Conservation (phyloP, 2,329 filamentous ascomycete species). For the Claviceps monticola region DNA sequence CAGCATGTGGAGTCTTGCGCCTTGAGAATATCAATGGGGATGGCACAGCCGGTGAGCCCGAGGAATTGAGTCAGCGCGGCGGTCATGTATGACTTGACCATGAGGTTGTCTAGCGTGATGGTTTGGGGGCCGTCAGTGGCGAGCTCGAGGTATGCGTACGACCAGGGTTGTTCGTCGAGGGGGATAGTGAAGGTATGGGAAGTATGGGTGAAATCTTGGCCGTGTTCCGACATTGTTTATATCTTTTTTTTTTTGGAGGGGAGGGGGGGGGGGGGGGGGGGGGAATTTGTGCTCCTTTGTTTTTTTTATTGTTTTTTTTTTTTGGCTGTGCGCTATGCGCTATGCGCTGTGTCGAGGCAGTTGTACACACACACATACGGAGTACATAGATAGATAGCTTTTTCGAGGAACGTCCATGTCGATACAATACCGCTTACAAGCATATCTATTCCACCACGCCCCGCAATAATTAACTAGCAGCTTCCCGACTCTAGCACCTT, state of each 20-base stretch:
- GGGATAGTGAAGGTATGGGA: conserved; percentile 34
- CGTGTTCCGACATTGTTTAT: conserved; percentile 9
- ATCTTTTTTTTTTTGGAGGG: too few species aligned
- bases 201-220: conserved; percentile 29
- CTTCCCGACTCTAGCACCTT: too few species aligned
- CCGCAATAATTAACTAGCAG: too few species aligned
- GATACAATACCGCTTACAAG: conserved; percentile 6
- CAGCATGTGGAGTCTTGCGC: conserved; percentile 42
- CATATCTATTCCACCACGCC: neutral
- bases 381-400: too few species aligned
- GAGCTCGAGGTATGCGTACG: conserved; percentile 43
- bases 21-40: conserved; percentile 58
- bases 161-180: conserved; percentile 36
- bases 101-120: conserved; percentile 42
- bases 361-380: too few species aligned
- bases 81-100: conserved; percentile 47
- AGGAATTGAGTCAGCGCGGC: conserved; percentile 54
- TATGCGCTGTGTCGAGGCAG: too few species aligned
- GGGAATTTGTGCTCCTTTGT: neutral
- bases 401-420: neutral
- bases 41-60: conserved; percentile 51
- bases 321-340: neutral
- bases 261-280: too few species aligned
- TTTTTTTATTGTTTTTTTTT: neutral
- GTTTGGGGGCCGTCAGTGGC: conserved; percentile 17